Percentiles rank a stretch among this genome's conserved stretches.
These are phyloP conservation scores for Fusarium sp. DNA, from an alignment of 2,329 filamentous ascomycete genomes.

Conservation along the genomic window DNA sequence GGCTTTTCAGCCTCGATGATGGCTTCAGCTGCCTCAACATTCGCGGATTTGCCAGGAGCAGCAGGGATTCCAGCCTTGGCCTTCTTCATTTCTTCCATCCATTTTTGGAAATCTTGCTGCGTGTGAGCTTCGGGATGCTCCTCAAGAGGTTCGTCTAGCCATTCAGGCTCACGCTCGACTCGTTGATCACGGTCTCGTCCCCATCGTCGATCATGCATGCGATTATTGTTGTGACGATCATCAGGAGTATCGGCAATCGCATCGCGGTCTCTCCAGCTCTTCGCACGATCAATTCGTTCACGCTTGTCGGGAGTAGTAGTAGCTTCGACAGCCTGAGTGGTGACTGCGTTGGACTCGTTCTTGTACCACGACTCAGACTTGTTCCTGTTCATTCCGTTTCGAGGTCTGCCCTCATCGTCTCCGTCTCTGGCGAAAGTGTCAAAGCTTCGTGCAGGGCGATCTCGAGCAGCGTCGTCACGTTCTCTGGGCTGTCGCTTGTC, in stretches of 20 bases:
- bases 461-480: constrained; percentile 63
- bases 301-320: constrained; percentile 54
- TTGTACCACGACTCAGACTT: constrained; percentile 82
- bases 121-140: constrained; percentile 80
- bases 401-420: constrained; percentile 67
- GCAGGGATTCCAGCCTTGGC: constrained; percentile 58
- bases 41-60: constrained; percentile 53
- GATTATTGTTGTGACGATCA: constrained; percentile 67
- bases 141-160: constrained; percentile 81
- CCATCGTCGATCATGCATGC: constrained; percentile 62
- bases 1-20: constrained; percentile 62
- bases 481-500: constrained; percentile 63
- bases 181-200: constrained; percentile 69
- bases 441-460: constrained; percentile 61
- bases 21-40: constrained; percentile 51
- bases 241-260: constrained; percentile 56
- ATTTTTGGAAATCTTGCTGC: constrained; percentile 91
- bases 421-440: constrained; percentile 63
- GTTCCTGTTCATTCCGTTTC: constrained; percentile 73
- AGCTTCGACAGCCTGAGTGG: constrained; percentile 39
- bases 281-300: constrained; percentile 68
- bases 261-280: constrained; percentile 71
- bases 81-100: constrained; percentile 91
- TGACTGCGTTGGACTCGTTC: constrained; percentile 57
- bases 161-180: constrained; percentile 86